These are phyloP conservation scores for Botrytis hyacinthi DNA, from an alignment of 2,329 filamentous ascomycete species.

Conservation along the genomic window DNA sequence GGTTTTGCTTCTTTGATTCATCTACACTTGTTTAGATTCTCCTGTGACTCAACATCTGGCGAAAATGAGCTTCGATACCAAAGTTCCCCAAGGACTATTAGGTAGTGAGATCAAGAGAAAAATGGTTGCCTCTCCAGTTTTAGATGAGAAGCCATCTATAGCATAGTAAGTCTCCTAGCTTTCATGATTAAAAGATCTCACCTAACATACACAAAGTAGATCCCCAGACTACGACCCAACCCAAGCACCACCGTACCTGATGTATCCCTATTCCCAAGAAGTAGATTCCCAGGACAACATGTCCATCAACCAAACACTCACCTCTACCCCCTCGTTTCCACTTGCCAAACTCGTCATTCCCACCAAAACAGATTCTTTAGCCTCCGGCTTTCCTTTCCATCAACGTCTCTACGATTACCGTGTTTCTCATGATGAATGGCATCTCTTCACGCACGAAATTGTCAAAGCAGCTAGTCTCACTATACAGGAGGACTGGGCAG, in stretches of 20 bases:
- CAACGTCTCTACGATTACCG: conserved; percentile 24
- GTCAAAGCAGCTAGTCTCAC: conserved; percentile 30
- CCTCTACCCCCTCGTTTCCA: conserved; percentile 1
- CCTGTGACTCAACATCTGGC: background rate
- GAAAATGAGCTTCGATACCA: conserved; percentile 1
- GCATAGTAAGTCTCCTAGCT: background rate
- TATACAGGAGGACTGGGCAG: conserved; percentile 27
- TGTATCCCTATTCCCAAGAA: conserved; percentile 2
- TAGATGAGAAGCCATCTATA: background rate
- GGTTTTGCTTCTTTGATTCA: background rate
- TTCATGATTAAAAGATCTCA: background rate
- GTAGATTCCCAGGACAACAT: background rate
- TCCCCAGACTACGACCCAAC: background rate
- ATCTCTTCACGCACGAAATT: conserved; percentile 31
- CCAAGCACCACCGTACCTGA: background rate
- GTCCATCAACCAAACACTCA: background rate
- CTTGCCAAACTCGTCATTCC: conserved; percentile 25
- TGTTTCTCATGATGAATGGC: conserved; percentile 33
- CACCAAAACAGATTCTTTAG: conserved; percentile 30
- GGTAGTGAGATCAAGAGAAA: background rate
- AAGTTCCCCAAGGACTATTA: background rate
- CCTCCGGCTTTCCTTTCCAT: conserved; percentile 34
- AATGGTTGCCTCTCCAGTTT: background rate
- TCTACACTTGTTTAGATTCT: background rate
- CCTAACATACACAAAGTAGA: background rate